Percentiles rank a stretch among this genome's conserved stretches.
Evolutionary conservation across 1,284 basidiomycete species (phyloP).

Genomic region (Heliocybe sulcata): DNA sequence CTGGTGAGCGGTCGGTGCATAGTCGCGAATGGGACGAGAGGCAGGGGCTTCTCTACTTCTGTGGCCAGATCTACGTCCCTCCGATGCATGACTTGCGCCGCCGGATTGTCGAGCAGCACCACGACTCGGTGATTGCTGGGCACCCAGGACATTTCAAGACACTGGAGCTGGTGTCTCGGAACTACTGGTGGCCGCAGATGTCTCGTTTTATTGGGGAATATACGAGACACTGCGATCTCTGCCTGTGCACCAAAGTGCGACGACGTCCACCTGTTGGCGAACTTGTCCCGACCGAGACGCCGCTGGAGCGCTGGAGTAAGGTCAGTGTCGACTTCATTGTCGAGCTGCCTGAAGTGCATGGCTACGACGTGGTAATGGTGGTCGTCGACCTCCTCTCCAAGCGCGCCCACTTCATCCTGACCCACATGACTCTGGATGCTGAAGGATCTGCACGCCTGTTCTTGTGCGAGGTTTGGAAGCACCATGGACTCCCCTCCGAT

Average conservation of each 20-base stretch:
- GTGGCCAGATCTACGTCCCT: no score
- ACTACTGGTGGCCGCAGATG: constrained; percentile 14
- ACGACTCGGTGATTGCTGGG: constrained; percentile 24
- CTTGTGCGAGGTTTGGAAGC: constrained; percentile 9
- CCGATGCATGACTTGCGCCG: no score
- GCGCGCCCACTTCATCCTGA: constrained; percentile 10
- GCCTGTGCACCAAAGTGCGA: constrained; percentile 8
- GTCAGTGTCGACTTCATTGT: constrained; percentile 13
- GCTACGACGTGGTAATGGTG: constrained; percentile 14
- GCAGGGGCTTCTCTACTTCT: constrained; percentile 7
- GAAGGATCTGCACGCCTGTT: constrained; percentile 9
- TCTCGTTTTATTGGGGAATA: constrained; percentile 3
- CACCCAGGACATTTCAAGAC: constrained; percentile 36
- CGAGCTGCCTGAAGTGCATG: constrained; percentile 5
- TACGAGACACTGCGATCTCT: constrained; percentile 7
- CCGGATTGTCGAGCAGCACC: no score
- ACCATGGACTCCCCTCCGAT: constrained; percentile 13
- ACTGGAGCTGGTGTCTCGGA: background rate
- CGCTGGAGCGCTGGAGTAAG: constrained; percentile 6
- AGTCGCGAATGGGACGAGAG: constrained; percentile 9
- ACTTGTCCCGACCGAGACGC: constrained; percentile 1
- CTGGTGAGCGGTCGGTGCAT: no score
- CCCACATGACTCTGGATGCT: constrained; percentile 10
- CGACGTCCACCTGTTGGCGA: background rate
- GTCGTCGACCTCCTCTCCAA: constrained; percentile 13